Base-by-base conservation (phyloP, 768 basidiomycete genomes). In the Leccinum obscurum region DNA sequence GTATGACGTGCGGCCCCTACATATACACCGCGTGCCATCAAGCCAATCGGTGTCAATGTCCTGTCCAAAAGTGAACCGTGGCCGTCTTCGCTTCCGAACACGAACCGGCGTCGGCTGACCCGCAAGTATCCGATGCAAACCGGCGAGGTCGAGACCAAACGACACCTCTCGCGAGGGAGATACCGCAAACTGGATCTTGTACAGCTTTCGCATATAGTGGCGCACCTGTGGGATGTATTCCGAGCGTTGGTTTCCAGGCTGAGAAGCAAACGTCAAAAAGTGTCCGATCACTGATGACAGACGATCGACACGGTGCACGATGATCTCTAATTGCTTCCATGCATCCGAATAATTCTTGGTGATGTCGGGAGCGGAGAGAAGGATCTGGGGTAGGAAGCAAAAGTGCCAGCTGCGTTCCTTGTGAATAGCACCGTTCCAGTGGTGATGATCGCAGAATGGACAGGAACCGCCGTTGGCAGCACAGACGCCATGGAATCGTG, bases 121-220 rank as follows among this genome's bases (percentile, higher is more conserved):
- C 17, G 91, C 91, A 32, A 93, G 81, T 57, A 91, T 86, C 8
- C 92, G 87, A 73, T 94, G 92, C 52, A 94, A 73, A 9, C 89
- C 88, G 41, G 92, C 90, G 22, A 93, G 82, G 70, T 93, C 90
- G 28, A 94, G 78, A 15, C 92, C 92, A 65, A 86, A 93, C 2
- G 90, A 92, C 2, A 90, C 83, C 52, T 92, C 90, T 1, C 86
- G 88, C 61, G 84, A 89, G 3, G 90, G 89, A 0, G 89, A 89
- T 10, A 94, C 88, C n/a, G 88, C 87, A 68, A 94, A 93, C 74
- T 93, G 92, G 55, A 94, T 90, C 76, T 87, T 89, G 79, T 87
- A 93, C 15, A 93, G 77, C 76, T 94, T 94, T 64, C 92, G 87
- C 90, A 94, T 92, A 71, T 88, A 93, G 72, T 94, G 92, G 34